Base-by-base conservation (phyloP, 192 early-diverging fungal species). In the Coemansia sp. region DNA sequence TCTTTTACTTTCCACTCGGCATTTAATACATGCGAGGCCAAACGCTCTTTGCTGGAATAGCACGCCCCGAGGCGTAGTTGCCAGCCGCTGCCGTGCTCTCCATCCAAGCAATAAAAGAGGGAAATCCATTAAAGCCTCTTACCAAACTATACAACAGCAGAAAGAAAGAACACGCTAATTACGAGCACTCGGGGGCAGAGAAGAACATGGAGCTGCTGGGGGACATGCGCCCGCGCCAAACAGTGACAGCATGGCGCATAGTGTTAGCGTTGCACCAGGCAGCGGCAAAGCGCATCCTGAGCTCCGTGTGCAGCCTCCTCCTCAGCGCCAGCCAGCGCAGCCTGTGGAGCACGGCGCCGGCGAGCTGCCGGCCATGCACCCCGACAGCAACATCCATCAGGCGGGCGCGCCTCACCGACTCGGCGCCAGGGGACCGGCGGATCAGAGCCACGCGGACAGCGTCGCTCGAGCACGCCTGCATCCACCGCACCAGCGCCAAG, bases 181-280 rank as follows among this genome's bases (percentile, higher is more conserved):
- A 22, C 26, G 45, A 63, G 32, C 43, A 54, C 5, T 45, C 64
- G 16, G n/a, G 41, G 18, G 66, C 41, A 0, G 72, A 80, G 64
- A 73, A 80, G 59, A 74, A 74, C 77, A 74, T 71, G 10, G 77
- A 74, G 62, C 62, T 65, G 19, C 21, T 43, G 3, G 77, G 78
- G 11, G 78, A 74, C 16, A 65, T 40, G 15, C 67, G 66, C 2
- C 36, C 47, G 19, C 73, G 78, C 78, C 73, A 76, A 8, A 55
- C 63, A 6, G 15, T 32, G n/a, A 81, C 40, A 0, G 61, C 67
- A 6, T 63, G 54, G 19, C 78, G 62, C 49, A 63, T 51, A 22
- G 59, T 21, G 36, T 76, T 81, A 9, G 78, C 61, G 37, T 75
- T 65, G 58, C 64, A 61, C 78, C 78, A 81, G 18, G 78, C 69